These are phyloP conservation scores for Grosmannia penicillata DNA, from an alignment of 2,329 filamentous ascomycete genomes.

Conservation along the genomic window DNA sequence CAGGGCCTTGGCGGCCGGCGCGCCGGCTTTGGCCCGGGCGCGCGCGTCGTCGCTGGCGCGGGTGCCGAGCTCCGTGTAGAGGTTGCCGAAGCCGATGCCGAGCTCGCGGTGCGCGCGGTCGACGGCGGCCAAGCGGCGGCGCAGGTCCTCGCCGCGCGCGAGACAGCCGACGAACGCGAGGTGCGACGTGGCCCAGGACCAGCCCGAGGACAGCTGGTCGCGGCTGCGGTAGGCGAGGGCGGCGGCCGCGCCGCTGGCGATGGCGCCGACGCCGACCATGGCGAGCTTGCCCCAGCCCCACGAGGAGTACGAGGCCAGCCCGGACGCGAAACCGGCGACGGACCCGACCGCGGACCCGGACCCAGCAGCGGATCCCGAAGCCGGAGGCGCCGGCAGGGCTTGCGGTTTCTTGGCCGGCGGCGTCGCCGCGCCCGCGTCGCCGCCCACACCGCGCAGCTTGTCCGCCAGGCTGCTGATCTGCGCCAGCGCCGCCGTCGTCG, in stretches of 20 bases:
- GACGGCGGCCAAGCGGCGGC: slow-evolving; percentile 55
- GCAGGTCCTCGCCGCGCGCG: slow-evolving; percentile 68
- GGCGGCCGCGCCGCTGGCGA: slow-evolving; percentile 41
- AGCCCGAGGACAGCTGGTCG: slow-evolving; percentile 62
- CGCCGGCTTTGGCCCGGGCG: neutral
- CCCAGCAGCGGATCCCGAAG: no score
- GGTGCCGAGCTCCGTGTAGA: slow-evolving; percentile 73
- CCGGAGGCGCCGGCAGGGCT: neutral
- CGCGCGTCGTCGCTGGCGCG: slow-evolving; percentile 18
- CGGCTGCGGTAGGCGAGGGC: slow-evolving; percentile 77
- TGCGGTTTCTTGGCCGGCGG: neutral
- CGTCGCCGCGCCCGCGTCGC: slow-evolving; percentile 10
- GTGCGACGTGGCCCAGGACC: slow-evolving; percentile 75
- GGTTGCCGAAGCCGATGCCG: slow-evolving; percentile 64
- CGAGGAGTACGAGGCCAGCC: no score
- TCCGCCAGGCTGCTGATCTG: slow-evolving; percentile 52
- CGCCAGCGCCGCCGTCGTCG: slow-evolving; percentile 53
- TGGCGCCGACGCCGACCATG: slow-evolving; percentile 65
- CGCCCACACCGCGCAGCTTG: slow-evolving; percentile 45
- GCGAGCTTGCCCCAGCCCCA: slow-evolving; percentile 85
- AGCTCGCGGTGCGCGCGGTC: slow-evolving; percentile 49
- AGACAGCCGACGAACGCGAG: slow-evolving; percentile 88
- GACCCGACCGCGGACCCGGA: no score
- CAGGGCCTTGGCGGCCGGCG: slow-evolving; percentile 9
- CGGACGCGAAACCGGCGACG: no score